Percentiles rank a stretch among this genome's conserved stretches.
Conservation (phyloP, 805 yeast species). For the Groenewaldozyma salmanticensis region DNA sequence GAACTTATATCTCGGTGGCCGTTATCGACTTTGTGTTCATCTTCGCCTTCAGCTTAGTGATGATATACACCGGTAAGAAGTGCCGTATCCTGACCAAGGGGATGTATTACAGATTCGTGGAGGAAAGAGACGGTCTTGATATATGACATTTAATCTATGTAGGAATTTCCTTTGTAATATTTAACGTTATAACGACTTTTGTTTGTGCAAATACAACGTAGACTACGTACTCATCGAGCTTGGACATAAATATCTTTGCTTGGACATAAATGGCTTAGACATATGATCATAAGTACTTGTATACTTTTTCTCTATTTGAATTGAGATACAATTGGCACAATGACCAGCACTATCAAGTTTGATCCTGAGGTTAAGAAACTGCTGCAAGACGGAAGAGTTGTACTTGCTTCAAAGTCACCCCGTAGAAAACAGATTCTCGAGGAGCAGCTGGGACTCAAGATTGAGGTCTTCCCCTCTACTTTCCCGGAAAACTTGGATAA, state of each 20-base stretch:
- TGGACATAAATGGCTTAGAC: no score
- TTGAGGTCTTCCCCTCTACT: slow-evolving; percentile 46
- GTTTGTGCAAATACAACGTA: no score
- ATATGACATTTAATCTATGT: no score
- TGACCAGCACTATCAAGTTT: no score
- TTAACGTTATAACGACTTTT: no score
- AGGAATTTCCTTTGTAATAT: no score
- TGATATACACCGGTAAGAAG: slow-evolving; percentile 49
- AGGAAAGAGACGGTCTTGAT: slow-evolving; percentile 11
- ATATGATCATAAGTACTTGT: no score
- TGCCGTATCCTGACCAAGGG: slow-evolving; percentile 33
- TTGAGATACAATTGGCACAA: no score
- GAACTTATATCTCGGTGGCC: slow-evolving; percentile 50
- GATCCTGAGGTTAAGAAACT: no score
- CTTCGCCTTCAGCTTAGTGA: slow-evolving; percentile 43
- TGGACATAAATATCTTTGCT: no score
- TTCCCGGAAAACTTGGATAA: slow-evolving; percentile 74
- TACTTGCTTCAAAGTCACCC: slow-evolving; percentile 81
- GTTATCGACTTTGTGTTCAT: slow-evolving; percentile 43
- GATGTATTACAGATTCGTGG: slow-evolving; percentile 12
- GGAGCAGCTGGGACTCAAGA: slow-evolving; percentile 31
- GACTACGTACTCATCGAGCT: no score
- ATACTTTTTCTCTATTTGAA: no score
- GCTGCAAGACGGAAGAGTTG: slow-evolving; percentile 27
- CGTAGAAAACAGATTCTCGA: slow-evolving; percentile 63